These are phyloP conservation scores for Plasmodium sp. DNA, from an alignment of 169 alveolate genomes.

Conservation along the genomic window DNA sequence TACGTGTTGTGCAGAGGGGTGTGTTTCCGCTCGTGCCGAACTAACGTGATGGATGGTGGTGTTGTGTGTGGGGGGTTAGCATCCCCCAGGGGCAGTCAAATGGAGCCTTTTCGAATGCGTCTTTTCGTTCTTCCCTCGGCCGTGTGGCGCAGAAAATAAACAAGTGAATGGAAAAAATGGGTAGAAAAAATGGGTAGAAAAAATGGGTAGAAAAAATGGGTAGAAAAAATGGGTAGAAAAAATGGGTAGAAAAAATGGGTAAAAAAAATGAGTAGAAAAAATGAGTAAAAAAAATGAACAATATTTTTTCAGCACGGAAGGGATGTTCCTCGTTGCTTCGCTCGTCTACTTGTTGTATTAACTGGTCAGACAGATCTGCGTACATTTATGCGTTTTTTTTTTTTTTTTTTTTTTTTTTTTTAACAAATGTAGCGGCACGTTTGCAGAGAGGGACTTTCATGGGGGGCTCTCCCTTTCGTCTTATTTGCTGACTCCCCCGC, in stretches of 20 bases:
- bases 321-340: not conserved
- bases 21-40: not conserved
- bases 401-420: too few relatives aligned
- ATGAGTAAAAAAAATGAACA: too few relatives aligned
- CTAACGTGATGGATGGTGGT: not conserved
- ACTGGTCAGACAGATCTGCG: not conserved
- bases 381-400: not conserved
- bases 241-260: too few relatives aligned
- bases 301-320: not conserved
- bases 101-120: not conserved
- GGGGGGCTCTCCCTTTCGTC: not conserved
- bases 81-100: not conserved
- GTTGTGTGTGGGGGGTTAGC: not conserved
- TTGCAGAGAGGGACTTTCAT: not conserved
- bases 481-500: too few relatives aligned
- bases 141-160: not conserved
- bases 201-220: too few relatives aligned
- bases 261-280: too few relatives aligned
- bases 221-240: too few relatives aligned
- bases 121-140: not conserved
- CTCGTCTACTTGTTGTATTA: not conserved
- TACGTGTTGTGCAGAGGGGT: not conserved
- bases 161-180: too few relatives aligned
- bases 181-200: too few relatives aligned
- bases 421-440: not conserved